Percentiles rank a stretch among this genome's conserved stretches.
Conservation (phyloP, 1,139 yeast species). For the Zygosaccharomyces sapae region DNA sequence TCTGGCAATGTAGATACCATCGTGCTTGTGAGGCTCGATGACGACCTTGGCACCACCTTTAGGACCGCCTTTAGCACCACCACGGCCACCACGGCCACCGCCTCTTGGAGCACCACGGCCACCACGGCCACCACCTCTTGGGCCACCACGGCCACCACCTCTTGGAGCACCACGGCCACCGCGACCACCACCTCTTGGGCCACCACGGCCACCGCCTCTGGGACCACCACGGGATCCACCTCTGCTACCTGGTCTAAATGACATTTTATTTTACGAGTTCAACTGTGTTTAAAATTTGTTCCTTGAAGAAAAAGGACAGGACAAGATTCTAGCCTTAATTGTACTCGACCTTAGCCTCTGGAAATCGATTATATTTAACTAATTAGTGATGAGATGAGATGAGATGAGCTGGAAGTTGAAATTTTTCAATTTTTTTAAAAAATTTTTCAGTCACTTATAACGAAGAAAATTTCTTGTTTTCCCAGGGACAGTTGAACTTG, state of each 20-base stretch:
- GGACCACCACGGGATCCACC: constrained; percentile 38
- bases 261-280: constrained; percentile 43
- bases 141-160: constrained; percentile 66
- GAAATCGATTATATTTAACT: too few species aligned
- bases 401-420: constrained; percentile 16
- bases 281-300: too few species aligned
- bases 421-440: constrained; percentile 12
- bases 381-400: constrained; percentile 8
- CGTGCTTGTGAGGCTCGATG: constrained; percentile 97
- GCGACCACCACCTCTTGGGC: constrained; percentile 38
- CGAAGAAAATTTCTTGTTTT: background rate
- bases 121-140: too few species aligned
- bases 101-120: constrained; percentile 80
- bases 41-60: constrained; percentile 92
- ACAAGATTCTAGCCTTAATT: background rate
- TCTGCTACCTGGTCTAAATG: constrained; percentile 52
- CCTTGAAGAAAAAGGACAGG: background rate
- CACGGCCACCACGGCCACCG: constrained; percentile 78
- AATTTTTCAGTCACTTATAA: constrained; percentile 10
- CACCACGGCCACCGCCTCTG: constrained; percentile 43
- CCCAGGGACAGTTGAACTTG: background rate
- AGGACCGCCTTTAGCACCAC: too few species aligned
- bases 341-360: background rate
- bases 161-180: constrained; percentile 60
- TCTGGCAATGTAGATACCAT: constrained; percentile 97